A percentile compares a stretch with the other conserved stretches of the same genome.
These are phyloP conservation scores for Prunella vulgaris DNA, from an alignment of 257 asterid genomes.

Conservation along the genomic window DNA sequence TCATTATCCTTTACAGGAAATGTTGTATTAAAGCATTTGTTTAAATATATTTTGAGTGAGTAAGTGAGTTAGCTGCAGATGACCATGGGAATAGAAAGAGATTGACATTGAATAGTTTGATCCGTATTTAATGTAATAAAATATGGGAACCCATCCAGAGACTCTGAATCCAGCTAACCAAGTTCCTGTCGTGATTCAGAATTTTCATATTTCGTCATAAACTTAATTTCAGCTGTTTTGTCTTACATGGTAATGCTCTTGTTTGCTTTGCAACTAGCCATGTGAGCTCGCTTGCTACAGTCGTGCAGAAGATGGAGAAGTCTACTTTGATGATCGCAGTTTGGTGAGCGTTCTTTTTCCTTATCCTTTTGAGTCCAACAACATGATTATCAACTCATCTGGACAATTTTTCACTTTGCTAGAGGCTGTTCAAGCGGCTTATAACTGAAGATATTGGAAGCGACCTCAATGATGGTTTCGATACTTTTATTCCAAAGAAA, in stretches of 20 bases:
- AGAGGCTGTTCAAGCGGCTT: constrained; percentile 94
- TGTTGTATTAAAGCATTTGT: not conserved
- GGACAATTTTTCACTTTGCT: constrained; percentile 22
- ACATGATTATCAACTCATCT: constrained; percentile 17
- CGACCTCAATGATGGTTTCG: constrained; percentile 89
- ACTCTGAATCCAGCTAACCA: not conserved
- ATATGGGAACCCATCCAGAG: not conserved
- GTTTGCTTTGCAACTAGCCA: constrained; percentile 54
- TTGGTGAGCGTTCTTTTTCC: constrained; percentile 59
- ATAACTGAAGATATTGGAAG: constrained; percentile 85
- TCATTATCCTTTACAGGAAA: not conserved
- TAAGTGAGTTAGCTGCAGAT: constrained; percentile 8
- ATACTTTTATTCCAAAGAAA: constrained; percentile 69
- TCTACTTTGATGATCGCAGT: constrained; percentile 87
- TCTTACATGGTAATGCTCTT: constrained; percentile 24
- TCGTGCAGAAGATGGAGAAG: constrained; percentile 93
- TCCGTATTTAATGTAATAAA: not conserved
- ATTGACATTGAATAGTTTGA: not conserved
- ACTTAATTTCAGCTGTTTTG: constrained; percentile 8
- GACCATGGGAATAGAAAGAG: not conserved
- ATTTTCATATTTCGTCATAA: not conserved
- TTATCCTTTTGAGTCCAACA: constrained; percentile 2
- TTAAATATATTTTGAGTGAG: not conserved
- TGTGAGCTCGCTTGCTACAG: constrained; percentile 97
- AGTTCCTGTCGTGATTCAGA: constrained; percentile 2